Conservation (phyloP, 148 eudicot species). For the Cornus suecica region DNA sequence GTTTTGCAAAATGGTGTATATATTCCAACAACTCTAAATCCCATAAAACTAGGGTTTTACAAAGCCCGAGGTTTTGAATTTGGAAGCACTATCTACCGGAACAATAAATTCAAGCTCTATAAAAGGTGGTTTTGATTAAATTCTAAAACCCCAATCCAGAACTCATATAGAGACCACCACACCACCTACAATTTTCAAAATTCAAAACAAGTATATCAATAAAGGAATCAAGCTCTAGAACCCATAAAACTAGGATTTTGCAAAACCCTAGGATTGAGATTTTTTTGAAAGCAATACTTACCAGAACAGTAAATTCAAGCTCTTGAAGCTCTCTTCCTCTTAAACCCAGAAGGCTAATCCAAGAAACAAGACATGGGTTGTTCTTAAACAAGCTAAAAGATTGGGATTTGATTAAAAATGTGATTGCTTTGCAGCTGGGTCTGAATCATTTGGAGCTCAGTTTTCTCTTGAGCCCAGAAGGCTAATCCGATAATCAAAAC, state of each 20-base stretch:
- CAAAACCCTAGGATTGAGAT: neutral
- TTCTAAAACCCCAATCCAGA: no score
- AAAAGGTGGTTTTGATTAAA: no score
- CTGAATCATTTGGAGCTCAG: neutral
- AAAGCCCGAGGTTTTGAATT: neutral
- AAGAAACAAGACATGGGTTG: neutral
- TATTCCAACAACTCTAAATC: slow-evolving; percentile 8
- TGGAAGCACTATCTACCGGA: neutral
- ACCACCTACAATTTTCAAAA: neutral
- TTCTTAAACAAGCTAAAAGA: neutral
- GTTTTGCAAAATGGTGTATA: no score
- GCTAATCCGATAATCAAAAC: neutral
- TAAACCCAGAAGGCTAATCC: neutral
- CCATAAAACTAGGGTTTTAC: slow-evolving; percentile 4
- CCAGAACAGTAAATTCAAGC: neutral
- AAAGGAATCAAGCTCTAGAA: neutral
- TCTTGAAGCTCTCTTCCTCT: neutral
- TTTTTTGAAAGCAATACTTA: neutral
- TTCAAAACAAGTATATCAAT: neutral
- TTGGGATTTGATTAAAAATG: no score
- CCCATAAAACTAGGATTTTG: slow-evolving; percentile 5
- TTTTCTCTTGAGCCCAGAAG: neutral
- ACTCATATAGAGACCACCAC: no score
- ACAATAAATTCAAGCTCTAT: neutral
- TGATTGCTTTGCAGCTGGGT: no score